Evolutionary conservation across 1,284 basidiomycete species (phyloP).

Genomic region (Leccinum insigne): DNA sequence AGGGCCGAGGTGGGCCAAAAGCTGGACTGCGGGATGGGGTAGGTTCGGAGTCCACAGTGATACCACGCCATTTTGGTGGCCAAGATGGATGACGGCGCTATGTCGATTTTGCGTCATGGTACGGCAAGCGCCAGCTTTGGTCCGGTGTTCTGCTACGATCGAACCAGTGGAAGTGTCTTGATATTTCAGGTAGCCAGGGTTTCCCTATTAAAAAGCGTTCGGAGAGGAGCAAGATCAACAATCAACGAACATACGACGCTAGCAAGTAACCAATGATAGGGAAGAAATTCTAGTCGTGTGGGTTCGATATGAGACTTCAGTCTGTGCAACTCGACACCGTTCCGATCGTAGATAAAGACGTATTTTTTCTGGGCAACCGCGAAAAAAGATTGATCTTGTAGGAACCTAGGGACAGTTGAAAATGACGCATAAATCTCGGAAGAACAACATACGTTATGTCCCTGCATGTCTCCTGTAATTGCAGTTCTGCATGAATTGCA

Average conservation of each 20-base stretch:
- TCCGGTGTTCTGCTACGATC: slow-evolving; percentile 88
- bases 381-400: slow-evolving; percentile 92
- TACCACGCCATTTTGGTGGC: slow-evolving; percentile 90
- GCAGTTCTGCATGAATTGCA: slow-evolving; percentile 85
- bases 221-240: not conserved
- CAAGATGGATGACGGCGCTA: slow-evolving; percentile 92
- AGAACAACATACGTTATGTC: slow-evolving; percentile 77
- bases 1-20: slow-evolving; percentile 91
- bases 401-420: slow-evolving; percentile 55
- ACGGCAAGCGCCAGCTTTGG: slow-evolving; percentile 83
- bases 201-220: not conserved
- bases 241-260: slow-evolving; percentile 61
- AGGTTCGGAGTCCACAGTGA: slow-evolving; percentile 97
- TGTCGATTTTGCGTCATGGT: slow-evolving; percentile 93
- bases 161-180: slow-evolving; percentile 96
- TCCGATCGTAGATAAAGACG: slow-evolving; percentile 94
- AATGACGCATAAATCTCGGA: not conserved
- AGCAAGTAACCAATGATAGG: slow-evolving; percentile 94
- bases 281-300: slow-evolving; percentile 89
- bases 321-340: slow-evolving; percentile 92
- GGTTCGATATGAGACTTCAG: slow-evolving; percentile 89
- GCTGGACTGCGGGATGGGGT: slow-evolving; percentile 87
- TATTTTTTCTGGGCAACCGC: slow-evolving; percentile 98
- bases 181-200: slow-evolving; percentile 88
- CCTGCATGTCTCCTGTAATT: slow-evolving; percentile 85